Evolutionary conservation across 441 rosid genomes (phyloP).

Genomic region (Flueggea neowawraea): DNA sequence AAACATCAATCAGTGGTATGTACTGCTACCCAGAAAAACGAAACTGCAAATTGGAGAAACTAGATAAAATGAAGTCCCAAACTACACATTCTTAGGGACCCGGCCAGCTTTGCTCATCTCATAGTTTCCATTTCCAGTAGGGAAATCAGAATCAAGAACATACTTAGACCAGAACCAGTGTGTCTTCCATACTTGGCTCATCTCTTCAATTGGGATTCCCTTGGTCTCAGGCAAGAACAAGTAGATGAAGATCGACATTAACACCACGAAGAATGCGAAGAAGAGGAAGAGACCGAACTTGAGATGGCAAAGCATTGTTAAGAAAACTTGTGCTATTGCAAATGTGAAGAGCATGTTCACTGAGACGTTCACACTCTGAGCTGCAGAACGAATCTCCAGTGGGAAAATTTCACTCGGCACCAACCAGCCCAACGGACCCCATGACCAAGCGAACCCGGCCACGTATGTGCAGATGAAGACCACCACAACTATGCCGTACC

Average conservation of each 20-base stretch:
- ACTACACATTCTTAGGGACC: not conserved
- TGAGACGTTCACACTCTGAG: slow-evolving; percentile 78
- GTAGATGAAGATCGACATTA: slow-evolving; percentile 67
- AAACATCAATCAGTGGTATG: not conserved
- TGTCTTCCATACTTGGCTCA: slow-evolving; percentile 65
- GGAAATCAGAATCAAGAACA: not conserved
- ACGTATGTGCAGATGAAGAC: slow-evolving; percentile 80
- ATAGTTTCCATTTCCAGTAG: not conserved
- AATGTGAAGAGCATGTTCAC: slow-evolving; percentile 92
- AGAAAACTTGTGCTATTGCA: slow-evolving; percentile 60
- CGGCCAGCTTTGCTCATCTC: not conserved
- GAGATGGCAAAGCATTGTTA: slow-evolving; percentile 73
- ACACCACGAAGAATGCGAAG: slow-evolving; percentile 64
- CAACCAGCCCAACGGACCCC: slow-evolving; percentile 95
- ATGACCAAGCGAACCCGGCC: slow-evolving; percentile 88
- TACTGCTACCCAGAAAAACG: too few species aligned
- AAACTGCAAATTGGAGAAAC: not conserved
- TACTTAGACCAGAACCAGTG: slow-evolving; percentile 74
- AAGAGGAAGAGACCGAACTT: slow-evolving; percentile 81
- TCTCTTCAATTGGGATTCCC: slow-evolving; percentile 83
- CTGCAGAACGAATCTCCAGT: slow-evolving; percentile 80
- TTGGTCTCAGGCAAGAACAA: slow-evolving; percentile 83
- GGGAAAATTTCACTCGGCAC: slow-evolving; percentile 96
- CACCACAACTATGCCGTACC: slow-evolving; percentile 79
- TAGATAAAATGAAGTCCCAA: too few species aligned